These are phyloP conservation scores for Colletotrichum sp. DNA, from an alignment of 2,329 filamentous ascomycete species.

Conservation along the genomic window DNA sequence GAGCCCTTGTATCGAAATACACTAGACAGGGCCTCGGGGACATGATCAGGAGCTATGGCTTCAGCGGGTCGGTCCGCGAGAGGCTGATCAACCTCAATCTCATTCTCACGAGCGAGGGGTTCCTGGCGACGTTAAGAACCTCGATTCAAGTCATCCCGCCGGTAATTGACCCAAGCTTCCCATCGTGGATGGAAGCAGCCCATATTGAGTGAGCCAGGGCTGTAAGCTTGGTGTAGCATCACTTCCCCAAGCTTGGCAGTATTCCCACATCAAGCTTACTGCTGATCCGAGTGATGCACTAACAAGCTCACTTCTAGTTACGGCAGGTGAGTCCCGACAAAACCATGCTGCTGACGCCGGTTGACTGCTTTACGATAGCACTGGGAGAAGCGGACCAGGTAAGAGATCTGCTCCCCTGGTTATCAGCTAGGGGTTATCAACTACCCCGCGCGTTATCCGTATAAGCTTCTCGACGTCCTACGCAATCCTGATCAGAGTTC, in stretches of 20 bases:
- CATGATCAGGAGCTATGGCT: neutral
- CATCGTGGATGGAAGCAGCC: neutral
- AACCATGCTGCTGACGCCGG: neutral
- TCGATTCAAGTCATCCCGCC: neutral
- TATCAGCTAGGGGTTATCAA: neutral
- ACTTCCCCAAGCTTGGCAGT: neutral
- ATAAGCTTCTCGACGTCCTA: neutral
- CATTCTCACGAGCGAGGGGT: neutral
- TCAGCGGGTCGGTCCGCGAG: neutral
- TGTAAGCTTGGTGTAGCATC: neutral
- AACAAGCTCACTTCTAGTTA: neutral
- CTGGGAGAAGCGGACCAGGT: neutral
- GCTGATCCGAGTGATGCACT: neutral
- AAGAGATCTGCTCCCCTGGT: neutral
- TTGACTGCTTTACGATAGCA: neutral
- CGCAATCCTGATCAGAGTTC: neutral
- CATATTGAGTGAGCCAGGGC: neutral
- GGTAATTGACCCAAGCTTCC: neutral
- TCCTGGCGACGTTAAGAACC: neutral
- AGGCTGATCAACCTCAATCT: neutral
- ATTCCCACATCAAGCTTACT: neutral
- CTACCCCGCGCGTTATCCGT: neutral
- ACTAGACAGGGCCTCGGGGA: neutral
- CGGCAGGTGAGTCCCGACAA: neutral
- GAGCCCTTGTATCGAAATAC: neutral